Conservation (phyloP, 176 grass and related monocot genomes). For the Triticum monococcum region DNA sequence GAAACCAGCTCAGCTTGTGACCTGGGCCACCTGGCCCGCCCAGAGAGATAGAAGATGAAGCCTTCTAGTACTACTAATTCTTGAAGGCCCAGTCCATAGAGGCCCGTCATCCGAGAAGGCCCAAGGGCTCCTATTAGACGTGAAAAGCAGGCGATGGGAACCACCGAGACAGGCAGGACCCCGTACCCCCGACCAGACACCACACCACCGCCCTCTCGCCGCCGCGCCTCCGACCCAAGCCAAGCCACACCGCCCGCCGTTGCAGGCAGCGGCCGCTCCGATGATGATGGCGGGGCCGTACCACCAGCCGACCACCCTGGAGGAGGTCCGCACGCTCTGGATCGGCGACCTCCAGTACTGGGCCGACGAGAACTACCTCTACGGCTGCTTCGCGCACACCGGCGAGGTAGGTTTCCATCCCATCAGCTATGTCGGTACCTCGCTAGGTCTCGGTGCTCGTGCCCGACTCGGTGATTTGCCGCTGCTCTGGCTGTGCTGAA, state of each 20-base stretch:
- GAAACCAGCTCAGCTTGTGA: too few species aligned
- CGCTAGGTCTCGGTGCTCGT: neutral
- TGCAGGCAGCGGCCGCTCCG: constrained; percentile 21
- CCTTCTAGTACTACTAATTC: too few species aligned
- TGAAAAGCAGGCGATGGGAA: neutral
- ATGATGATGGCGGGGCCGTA: constrained; percentile 55
- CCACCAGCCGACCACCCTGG: constrained; percentile 83
- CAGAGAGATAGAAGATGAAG: too few species aligned
- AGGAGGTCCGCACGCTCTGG: constrained; percentile 98
- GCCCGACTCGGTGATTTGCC: neutral
- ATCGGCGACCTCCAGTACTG: constrained; percentile 99
- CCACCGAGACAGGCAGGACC: neutral
- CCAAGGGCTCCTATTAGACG: neutral
- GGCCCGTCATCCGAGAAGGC: neutral
- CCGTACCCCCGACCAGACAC: neutral
- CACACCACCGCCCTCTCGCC: neutral
- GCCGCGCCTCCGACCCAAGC: neutral
- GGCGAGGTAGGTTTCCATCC: constrained; percentile 57
- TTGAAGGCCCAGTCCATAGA: neutral
- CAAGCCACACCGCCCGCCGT: neutral
- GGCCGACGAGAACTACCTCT: constrained; percentile 98
- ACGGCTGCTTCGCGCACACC: constrained; percentile 84
- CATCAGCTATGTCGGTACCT: neutral
- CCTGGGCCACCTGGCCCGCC: too few species aligned
- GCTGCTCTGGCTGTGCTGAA: neutral